phyloP scores from a whole-genome alignment of 495 filamentous ascomycete species.

The Pyronema omphalodes region DNA sequence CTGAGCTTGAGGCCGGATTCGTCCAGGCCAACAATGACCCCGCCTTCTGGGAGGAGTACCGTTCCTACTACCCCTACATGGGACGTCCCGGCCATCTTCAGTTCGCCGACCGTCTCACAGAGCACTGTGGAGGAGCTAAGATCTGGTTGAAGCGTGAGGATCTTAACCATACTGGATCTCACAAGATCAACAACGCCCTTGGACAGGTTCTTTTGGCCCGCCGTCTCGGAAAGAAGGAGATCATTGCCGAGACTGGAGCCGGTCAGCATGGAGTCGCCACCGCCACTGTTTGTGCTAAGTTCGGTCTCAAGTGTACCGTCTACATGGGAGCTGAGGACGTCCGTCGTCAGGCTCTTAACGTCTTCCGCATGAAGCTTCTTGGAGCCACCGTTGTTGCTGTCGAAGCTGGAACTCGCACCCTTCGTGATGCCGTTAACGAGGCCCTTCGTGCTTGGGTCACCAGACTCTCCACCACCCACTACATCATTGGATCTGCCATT shows the following conservation, averaged over 20 bases:
- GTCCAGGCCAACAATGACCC: conserved; percentile 67
- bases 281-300: conserved; percentile 89
- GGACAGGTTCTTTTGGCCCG: conserved; percentile 73
- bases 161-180: conserved; percentile 67
- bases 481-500: conserved; percentile 89
- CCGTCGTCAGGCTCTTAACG: conserved; percentile 78
- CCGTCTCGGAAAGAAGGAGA: conserved; percentile 72
- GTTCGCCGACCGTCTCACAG: conserved; percentile 68
- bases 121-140: conserved; percentile 72
- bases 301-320: conserved; percentile 86
- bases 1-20: conserved; percentile 84
- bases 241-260: conserved; percentile 93
- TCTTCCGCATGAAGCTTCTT: conserved; percentile 91
- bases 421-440: conserved; percentile 93
- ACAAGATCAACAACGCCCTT: conserved; percentile 96
- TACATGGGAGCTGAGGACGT: conserved; percentile 95
- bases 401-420: conserved; percentile 61
- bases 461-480: conserved; percentile 73
- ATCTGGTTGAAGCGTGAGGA: conserved; percentile 95
- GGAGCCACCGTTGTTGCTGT: conserved; percentile 76
- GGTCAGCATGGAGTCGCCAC: conserved; percentile 93
- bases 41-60: conserved; percentile 91
- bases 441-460: conserved; percentile 79
- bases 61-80: conserved; percentile 95
- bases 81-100: conserved; percentile 84